Conservation (phyloP, 768 basidiomycete species). For the Suillus brevipes region DNA sequence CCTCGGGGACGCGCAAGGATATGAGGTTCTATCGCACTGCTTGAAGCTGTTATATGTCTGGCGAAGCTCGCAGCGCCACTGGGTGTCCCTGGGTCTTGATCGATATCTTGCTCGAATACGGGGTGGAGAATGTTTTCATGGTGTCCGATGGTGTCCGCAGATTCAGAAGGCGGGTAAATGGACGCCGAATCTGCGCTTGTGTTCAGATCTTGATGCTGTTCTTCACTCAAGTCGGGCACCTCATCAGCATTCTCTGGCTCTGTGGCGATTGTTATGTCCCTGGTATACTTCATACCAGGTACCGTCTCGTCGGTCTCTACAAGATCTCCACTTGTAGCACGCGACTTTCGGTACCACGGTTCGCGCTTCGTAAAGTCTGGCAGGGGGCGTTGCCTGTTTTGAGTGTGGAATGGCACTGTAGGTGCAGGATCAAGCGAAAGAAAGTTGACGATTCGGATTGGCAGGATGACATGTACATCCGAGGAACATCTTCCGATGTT, state of each 20-base stretch:
- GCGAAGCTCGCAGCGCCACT: conserved; percentile 27
- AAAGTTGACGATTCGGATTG: conserved; percentile 79
- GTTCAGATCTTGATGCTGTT: not conserved
- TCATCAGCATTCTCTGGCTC: conserved; percentile 17
- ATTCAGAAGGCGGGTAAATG: conserved; percentile 29
- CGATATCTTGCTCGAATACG: conserved; percentile 30
- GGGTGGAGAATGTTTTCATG: not conserved
- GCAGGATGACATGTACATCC: conserved; percentile 69
- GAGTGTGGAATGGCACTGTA: conserved; percentile 28
- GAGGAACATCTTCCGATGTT: conserved; percentile 58
- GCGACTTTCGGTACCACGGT: conserved; percentile 33
- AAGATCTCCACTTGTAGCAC: conserved; percentile 12
- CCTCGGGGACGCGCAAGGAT: conserved; percentile 18
- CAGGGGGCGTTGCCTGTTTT: conserved; percentile 19
- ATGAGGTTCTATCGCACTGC: conserved; percentile 17
- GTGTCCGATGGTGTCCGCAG: conserved; percentile 23
- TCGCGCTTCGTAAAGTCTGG: conserved; percentile 24
- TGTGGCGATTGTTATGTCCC: conserved; percentile 29
- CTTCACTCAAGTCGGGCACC: conserved; percentile 11
- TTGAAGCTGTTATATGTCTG: conserved; percentile 19
- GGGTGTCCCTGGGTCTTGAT: conserved; percentile 22
- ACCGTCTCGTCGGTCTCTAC: conserved; percentile 24
- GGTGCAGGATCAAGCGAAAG: conserved; percentile 84
- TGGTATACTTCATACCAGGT: conserved; percentile 35
- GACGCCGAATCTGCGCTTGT: conserved; percentile 24